phyloP scores from a whole-genome alignment of 768 basidiomycete genomes.

The Suillus occidentalis region DNA sequence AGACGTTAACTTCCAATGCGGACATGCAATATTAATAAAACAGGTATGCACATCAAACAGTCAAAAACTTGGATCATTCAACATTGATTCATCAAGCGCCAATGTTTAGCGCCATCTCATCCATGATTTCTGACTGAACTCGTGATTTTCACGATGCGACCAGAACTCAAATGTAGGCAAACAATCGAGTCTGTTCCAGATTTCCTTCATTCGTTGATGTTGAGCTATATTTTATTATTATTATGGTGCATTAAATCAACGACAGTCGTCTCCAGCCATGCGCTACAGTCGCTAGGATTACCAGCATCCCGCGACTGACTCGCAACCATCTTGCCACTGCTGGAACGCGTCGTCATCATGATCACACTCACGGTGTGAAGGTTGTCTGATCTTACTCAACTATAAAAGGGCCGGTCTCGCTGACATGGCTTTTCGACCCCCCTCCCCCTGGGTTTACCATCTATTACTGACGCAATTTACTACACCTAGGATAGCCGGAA shows the following conservation, averaged over 20 bases:
- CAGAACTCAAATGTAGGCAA: neutral
- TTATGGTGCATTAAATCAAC: neutral
- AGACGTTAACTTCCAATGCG: neutral
- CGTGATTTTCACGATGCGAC: neutral
- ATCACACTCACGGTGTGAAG: neutral
- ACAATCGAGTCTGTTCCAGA: neutral
- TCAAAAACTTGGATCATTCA: neutral
- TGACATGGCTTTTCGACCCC: neutral
- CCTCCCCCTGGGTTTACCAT: neutral
- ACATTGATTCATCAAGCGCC: neutral
- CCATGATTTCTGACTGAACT: neutral
- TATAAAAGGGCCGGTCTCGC: neutral
- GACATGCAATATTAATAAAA: neutral
- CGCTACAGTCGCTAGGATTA: neutral
- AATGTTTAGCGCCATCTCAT: neutral
- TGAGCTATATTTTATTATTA: neutral
- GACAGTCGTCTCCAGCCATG: neutral
- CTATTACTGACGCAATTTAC: too few species aligned
- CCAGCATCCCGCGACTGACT: neutral
- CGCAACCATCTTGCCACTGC: neutral
- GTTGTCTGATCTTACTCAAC: neutral
- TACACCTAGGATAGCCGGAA: too few species aligned
- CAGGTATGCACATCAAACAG: neutral
- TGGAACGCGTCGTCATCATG: neutral
- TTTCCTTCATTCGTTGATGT: neutral